A percentile compares a stretch with the other conserved stretches of the same genome.
Conservation (phyloP, 1,284 basidiomycete genomes). For the Rhodotorula sp. region DNA sequence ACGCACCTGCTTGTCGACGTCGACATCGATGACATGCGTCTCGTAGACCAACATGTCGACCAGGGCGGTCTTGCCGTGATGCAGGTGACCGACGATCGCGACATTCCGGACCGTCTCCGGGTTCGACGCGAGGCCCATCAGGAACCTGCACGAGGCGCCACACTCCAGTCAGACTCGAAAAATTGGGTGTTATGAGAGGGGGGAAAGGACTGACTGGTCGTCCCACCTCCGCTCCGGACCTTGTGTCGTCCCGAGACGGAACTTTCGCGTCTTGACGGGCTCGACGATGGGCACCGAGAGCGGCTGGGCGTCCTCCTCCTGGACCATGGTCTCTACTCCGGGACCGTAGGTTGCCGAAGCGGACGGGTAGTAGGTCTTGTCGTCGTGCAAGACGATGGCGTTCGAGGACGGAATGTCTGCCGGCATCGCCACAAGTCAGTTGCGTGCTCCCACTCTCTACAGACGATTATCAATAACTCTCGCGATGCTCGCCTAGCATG, state of each 20-base stretch:
- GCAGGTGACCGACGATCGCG: slow-evolving; percentile 89
- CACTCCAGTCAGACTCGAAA: not conserved
- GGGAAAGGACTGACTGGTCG: slow-evolving; percentile 66
- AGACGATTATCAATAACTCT: too few relatives aligned
- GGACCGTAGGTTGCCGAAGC: slow-evolving; percentile 89
- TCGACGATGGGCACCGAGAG: slow-evolving; percentile 93
- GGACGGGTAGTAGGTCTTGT: slow-evolving; percentile 96
- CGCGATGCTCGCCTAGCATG: not conserved
- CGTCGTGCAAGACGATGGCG: slow-evolving; percentile 64
- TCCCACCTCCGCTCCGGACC: slow-evolving; percentile 88
- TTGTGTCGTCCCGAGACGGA: slow-evolving; percentile 68
- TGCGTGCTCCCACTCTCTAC: too few relatives aligned
- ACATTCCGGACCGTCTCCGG: slow-evolving; percentile 95
- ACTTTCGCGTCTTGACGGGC: slow-evolving; percentile 88
- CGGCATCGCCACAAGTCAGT: not conserved
- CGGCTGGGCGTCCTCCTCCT: slow-evolving; percentile 97
- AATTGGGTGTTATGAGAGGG: slow-evolving; percentile 6
- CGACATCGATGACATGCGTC: slow-evolving; percentile 92
- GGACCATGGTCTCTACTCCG: slow-evolving; percentile 93
- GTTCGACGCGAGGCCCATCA: slow-evolving; percentile 86
- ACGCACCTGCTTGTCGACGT: slow-evolving; percentile 76
- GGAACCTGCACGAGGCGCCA: slow-evolving; percentile 60
- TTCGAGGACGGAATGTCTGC: slow-evolving; percentile 35
- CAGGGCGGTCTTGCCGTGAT: slow-evolving; percentile 95
- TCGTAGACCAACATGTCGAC: slow-evolving; percentile 97